These are phyloP conservation scores for Nitzschia inconspicua DNA, from an alignment of 108 stramenopile species.

Conservation along the genomic window DNA sequence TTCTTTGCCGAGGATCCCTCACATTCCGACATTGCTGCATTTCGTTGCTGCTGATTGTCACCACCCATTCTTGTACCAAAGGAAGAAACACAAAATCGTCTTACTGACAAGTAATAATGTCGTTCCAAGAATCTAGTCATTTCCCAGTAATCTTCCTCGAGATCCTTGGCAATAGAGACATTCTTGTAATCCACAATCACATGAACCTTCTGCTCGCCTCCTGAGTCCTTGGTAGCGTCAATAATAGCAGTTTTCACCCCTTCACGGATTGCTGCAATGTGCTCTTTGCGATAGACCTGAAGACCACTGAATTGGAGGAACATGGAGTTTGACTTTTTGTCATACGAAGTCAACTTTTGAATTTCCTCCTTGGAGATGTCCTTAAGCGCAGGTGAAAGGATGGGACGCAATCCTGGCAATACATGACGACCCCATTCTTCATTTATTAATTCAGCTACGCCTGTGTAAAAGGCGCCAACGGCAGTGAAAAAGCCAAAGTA, in stretches of 20 bases:
- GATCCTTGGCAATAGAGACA: conserved; percentile 1
- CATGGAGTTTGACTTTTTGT: conserved; percentile 5
- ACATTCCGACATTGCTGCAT: no score
- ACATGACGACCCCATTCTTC: conserved; percentile 25
- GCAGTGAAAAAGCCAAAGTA: conserved; percentile 22
- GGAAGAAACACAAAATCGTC: conserved; percentile 11
- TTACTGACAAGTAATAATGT: conserved; percentile 10
- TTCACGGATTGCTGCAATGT: conserved; percentile 12
- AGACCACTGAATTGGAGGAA: conserved; percentile 18
- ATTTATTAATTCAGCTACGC: conserved; percentile 25
- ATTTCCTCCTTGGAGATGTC: conserved; percentile 11
- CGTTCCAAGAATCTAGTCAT: conserved; percentile 3
- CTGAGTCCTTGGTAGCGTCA: conserved; percentile 1
- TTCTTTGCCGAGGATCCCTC: no score
- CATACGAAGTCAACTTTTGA: background rate
- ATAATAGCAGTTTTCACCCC: conserved; percentile 3
- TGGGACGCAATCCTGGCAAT: conserved; percentile 12
- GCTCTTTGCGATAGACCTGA: conserved; percentile 2
- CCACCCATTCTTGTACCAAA: no score
- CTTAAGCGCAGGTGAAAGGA: conserved; percentile 7
- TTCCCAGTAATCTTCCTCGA: conserved; percentile 12
- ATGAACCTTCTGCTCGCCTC: conserved; percentile 9
- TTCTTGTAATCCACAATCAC: conserved; percentile 14
- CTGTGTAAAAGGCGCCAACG: conserved; percentile 15
- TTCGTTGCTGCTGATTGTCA: no score